Conservation (phyloP, 176 grass and related monocot species). For the Phoenix dactylifera region DNA sequence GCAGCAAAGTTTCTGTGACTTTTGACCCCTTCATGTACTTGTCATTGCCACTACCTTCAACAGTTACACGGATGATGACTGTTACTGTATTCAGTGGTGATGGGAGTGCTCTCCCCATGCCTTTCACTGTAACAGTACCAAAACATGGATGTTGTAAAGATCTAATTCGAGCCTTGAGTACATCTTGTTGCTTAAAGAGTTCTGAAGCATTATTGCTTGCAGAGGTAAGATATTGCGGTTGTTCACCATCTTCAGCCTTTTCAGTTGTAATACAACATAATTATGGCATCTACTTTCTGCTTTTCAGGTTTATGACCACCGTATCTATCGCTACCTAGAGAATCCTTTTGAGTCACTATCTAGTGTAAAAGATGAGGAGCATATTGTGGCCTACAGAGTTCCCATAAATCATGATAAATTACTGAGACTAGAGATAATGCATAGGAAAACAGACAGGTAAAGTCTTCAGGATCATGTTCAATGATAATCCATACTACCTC, state of each 20-base stretch:
- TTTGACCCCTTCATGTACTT: conserved; percentile 99
- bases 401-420: conserved; percentile 58
- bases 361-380: conserved; percentile 77
- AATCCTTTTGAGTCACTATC: conserved; percentile 42
- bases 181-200: conserved; percentile 55
- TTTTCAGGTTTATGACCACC: conserved; percentile 64
- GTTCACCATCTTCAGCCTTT: background rate
- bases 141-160: conserved; percentile 65
- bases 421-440: conserved; percentile 67
- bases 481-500: too few species aligned
- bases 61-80: conserved; percentile 65
- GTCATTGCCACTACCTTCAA: conserved; percentile 83
- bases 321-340: conserved; percentile 56
- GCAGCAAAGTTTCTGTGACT: conserved; percentile 86
- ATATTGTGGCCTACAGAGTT: conserved; percentile 83
- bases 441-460: conserved; percentile 63
- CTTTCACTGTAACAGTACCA: conserved; percentile 68
- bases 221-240: conserved; percentile 46
- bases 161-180: conserved; percentile 47
- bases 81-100: conserved; percentile 79
- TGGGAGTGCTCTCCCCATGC: conserved; percentile 72
- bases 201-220: conserved; percentile 67
- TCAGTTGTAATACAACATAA: background rate
- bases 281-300: conserved; percentile 7
- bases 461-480: background rate